These are phyloP conservation scores for Leccinum broughii DNA, from an alignment of 768 basidiomycete species.

Conservation along the genomic window DNA sequence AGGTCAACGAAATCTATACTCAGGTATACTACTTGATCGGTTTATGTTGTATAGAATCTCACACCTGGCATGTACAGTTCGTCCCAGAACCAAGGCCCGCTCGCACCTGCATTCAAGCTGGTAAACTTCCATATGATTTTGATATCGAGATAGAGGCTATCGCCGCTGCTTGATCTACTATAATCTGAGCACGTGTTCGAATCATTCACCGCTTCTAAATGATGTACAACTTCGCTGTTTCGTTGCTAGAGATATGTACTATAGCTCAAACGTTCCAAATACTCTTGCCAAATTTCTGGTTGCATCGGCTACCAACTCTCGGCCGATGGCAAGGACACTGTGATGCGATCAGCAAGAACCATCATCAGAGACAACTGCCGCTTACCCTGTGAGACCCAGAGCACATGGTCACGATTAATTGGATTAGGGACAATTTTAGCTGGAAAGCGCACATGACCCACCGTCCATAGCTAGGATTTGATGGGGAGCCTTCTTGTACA, in stretches of 20 bases:
- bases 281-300: constrained; percentile 34
- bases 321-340: constrained; percentile 41
- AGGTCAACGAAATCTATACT: constrained; percentile 60
- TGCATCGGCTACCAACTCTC: constrained; percentile 40
- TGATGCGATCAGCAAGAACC: constrained; percentile 12
- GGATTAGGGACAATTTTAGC: background rate
- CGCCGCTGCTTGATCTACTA: constrained; percentile 37
- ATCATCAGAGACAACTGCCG: background rate
- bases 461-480: constrained; percentile 77
- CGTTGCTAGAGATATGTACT: background rate
- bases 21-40: constrained; percentile 37
- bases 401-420: background rate
- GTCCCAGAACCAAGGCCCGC: constrained; percentile 65
- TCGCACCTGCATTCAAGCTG: constrained; percentile 74
- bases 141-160: constrained; percentile 75
- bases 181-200: background rate
- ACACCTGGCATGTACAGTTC: constrained; percentile 30
- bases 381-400: constrained; percentile 24
- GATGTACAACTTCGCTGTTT: background rate
- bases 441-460: constrained; percentile 30
- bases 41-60: background rate
- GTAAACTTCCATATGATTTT: constrained; percentile 65
- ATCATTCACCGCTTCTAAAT: background rate
- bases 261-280: constrained; percentile 23
- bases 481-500: constrained; percentile 69